Conservation (phyloP, 345 rosid genomes). For the Salix brachista region DNA sequence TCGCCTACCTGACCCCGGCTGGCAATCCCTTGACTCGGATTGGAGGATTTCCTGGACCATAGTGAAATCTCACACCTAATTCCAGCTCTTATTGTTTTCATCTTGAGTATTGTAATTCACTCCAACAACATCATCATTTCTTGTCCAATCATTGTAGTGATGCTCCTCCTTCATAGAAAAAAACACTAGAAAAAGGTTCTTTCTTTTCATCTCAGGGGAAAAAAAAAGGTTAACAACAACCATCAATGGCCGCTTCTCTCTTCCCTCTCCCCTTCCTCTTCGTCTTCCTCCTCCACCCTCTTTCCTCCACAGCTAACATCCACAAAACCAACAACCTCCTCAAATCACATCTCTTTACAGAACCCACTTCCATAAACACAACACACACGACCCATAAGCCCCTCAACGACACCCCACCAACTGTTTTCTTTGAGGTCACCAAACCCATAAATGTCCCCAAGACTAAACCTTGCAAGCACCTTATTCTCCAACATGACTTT, state of each 20-base stretch:
- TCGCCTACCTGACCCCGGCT: no score
- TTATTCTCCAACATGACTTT: conserved; percentile 63
- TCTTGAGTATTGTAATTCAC: background rate
- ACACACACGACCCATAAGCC: background rate
- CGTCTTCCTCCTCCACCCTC: conserved; percentile 26
- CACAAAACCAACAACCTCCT: conserved; percentile 36
- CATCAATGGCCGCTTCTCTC: conserved; percentile 41
- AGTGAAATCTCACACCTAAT: no score
- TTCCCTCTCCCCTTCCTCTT: conserved; percentile 25
- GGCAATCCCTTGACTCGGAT: no score
- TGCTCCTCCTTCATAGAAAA: background rate
- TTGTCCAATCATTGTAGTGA: background rate
- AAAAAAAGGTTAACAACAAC: background rate
- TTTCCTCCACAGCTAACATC: conserved; percentile 35
- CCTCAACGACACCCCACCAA: conserved; percentile 36
- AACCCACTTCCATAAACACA: conserved; percentile 20
- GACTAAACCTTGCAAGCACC: conserved; percentile 47
- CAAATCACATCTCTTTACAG: conserved; percentile 29
- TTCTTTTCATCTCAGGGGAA: background rate
- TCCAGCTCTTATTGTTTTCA: background rate
- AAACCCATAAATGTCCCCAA: conserved; percentile 45
- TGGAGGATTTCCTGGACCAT: no score
- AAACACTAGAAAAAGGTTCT: background rate
- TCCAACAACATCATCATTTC: background rate
- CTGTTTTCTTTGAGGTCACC: conserved; percentile 73